Conservation (phyloP, 176 grass and related monocot species). For the Lolium rigidum region DNA sequence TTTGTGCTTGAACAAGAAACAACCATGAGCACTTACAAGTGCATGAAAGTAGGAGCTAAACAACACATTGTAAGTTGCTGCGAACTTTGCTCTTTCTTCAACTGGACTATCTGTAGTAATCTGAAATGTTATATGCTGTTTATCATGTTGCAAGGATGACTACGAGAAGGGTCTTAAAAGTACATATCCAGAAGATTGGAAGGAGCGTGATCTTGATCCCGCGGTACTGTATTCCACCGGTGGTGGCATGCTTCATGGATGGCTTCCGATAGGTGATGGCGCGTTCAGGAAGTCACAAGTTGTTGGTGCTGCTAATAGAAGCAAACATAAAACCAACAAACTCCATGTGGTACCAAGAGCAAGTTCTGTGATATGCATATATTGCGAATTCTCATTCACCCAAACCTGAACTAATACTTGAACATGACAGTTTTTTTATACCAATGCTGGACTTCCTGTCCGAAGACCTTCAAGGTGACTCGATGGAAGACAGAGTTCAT, state of each 20-base stretch:
- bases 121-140: neutral
- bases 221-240: neutral
- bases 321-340: neutral
- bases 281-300: neutral
- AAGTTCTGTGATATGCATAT: no score
- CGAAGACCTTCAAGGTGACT: no score
- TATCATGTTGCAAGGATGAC: neutral
- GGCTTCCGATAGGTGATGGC: neutral
- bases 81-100: neutral
- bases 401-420: no score
- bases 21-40: neutral
- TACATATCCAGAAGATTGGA: neutral
- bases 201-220: neutral
- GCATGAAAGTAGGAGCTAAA: neutral
- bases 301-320: neutral
- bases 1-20: neutral
- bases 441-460: no score
- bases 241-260: neutral
- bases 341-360: neutral
- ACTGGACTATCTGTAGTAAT: neutral
- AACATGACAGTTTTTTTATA: no score
- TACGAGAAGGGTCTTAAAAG: neutral
- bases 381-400: no score
- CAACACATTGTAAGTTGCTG: neutral
- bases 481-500: neutral